Evolutionary conservation across 2,329 filamentous ascomycete species (phyloP), one percentile per base, ranked within the genome.

Genomic region (Epichloe uncinata): DNA sequence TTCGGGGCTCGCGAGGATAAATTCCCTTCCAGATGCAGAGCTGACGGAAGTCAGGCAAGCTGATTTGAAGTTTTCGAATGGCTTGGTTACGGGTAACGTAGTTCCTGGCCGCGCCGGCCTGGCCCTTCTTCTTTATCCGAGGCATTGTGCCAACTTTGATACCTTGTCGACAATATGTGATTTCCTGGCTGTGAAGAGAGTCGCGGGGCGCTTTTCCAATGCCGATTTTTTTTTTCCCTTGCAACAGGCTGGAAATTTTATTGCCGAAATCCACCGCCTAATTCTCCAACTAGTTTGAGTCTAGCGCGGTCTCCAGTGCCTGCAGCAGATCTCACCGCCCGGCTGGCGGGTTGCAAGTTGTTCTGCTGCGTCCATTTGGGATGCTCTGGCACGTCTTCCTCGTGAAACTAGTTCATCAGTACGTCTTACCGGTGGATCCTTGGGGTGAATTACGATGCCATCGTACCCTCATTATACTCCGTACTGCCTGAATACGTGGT

Each of bases 21-120:
- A 98, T 97, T 61, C 90, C 93, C 75, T 97, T 97, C 84, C 95
- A 98, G 69, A 98, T 98, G 73, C 93, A 98, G 66, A 98, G 78
- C 72, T 95, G 85, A 71, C 93, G 84, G 73, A 98, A 98, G 72
- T 98, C 93, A 58, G 90, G 89, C 50, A 98, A 81, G 63, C 87
- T 95, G 69, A 98, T 86, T 72, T 98, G 93, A 55, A 98, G 83
- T 74, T 97, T 98, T 69, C 90, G 88, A 61, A 98, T 88, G 43
- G 93, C 93, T 73, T 96, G 89, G 41, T 91, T 96, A 68, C 93
- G 81, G 51, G 93, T 98, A 61, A 98, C 89, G 75, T 91, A 98
- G 78, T 98, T 98, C 73, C 91, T 95, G 73, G 90, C 89, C 68
- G 88, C 85, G 68, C 93, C 93, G 66, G 90, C 77, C 67, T 86